Evolutionary conservation across 345 rosid genomes (phyloP), one percentile per base, ranked within the genome.

Genomic region (Chamaenerion angustifolium): DNA sequence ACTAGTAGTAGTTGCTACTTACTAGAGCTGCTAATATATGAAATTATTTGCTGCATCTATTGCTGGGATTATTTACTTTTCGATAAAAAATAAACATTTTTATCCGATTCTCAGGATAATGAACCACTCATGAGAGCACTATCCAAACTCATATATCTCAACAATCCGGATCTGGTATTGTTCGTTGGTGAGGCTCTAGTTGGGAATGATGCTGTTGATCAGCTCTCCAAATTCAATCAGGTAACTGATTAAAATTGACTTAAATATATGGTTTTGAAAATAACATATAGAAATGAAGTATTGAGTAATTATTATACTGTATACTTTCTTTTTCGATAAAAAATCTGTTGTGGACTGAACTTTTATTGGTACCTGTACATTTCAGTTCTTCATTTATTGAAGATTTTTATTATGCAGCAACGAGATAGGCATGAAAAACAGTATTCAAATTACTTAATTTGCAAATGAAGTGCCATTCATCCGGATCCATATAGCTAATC

Each of bases 91-190:
- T n/a, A n/a, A n/a, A n/a, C 18, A 31, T 50, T 12, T 50, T 14
- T 14, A 11, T 53, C 43, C 8, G 37, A 31, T 48, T 58, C 4
- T 57, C 71, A 85, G 95, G 96, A 88, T 54, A 92, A 92, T 64
- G 99, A 92, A 63, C 99, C 95, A 11, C 64, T 92, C 64, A 92
- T 88, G 96, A 82, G 99, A 71, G 99, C 99, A 18, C 94, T 92
- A 21, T 82, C 99, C 8, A 88, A 92, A 72, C 86, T 92, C 55
- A 69, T 92, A 37, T 56, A 82, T 73, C 85, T 82, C 55, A 93
- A 87, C 74, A 75, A 54, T 25, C 96, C 99, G 0, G 94, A 93
- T 72, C 71, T 93, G 63, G 94, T 93, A 62, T 69, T 93, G 75
- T 93, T 88, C 66, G 99, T 93, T 40, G 96, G 99, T 62, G 99